These are phyloP conservation scores for Alternaria brassicae DNA, from an alignment of 2,329 filamentous ascomycete genomes.

Conservation along the genomic window DNA sequence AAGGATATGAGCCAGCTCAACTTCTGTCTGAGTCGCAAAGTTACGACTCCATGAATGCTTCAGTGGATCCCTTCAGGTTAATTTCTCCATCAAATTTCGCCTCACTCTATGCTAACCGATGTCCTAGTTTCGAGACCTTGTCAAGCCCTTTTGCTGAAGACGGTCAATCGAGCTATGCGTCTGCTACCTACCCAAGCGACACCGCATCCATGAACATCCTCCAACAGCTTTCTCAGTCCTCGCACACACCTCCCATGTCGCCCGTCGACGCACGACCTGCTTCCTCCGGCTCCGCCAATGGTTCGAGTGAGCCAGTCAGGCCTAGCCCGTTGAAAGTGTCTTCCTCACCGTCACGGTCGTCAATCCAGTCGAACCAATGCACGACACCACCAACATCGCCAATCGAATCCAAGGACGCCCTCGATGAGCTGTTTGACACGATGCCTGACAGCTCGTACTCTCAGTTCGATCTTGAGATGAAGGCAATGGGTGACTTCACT, in stretches of 20 bases:
- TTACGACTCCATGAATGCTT: conserved; percentile 40
- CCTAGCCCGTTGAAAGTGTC: conserved; percentile 39
- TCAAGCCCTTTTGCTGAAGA: conserved; percentile 41
- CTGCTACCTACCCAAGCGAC: conserved; percentile 40
- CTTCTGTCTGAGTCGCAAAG: conserved; percentile 32
- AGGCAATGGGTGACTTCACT: conserved; percentile 47
- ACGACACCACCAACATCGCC: conserved; percentile 50
- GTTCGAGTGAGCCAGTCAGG: conserved; percentile 25
- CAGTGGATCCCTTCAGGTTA: conserved; percentile 44
- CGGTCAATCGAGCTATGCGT: conserved; percentile 36
- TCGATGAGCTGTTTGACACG: conserved; percentile 46
- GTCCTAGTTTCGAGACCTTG: conserved; percentile 38
- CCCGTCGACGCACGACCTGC: conserved; percentile 40
- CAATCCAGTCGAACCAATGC: conserved; percentile 47
- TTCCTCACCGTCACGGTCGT: conserved; percentile 44
- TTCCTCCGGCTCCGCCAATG: conserved; percentile 34
- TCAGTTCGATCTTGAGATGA: conserved; percentile 50
- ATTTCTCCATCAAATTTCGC: not conserved
- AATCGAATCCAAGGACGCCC: conserved; percentile 39
- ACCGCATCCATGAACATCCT: conserved; percentile 44
- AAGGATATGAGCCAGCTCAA: conserved; percentile 32
- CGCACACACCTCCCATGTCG: conserved; percentile 49
- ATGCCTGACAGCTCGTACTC: conserved; percentile 44
- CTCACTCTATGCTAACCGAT: conserved; percentile 22
- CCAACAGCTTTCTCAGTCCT: conserved; percentile 45